Conservation (phyloP, 129 eudicot species). For the Saposhnikovia divaricata region DNA sequence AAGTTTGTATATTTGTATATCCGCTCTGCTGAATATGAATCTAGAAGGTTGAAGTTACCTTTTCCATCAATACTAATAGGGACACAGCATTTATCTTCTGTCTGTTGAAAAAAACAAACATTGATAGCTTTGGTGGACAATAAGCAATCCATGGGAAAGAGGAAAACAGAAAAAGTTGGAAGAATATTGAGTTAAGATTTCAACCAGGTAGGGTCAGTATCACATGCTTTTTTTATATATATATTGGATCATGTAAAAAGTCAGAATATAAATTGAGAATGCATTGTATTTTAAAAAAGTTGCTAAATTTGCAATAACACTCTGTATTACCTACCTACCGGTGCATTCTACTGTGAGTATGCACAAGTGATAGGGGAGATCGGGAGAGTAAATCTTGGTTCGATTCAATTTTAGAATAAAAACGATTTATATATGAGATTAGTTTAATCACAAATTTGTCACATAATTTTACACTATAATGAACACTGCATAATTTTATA, state of each 20-base stretch:
- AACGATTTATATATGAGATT: too few species aligned
- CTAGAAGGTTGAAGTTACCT: background rate
- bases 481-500: too few species aligned
- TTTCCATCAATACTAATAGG: background rate
- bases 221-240: slow-evolving; percentile 3
- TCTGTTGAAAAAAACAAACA: slow-evolving; percentile 15
- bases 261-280: slow-evolving; percentile 8
- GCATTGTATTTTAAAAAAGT: background rate
- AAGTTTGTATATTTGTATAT: background rate
- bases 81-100: background rate
- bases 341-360: too few species aligned
- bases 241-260: slow-evolving; percentile 4
- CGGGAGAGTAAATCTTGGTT: too few species aligned
- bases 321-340: too few species aligned
- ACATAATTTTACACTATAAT: too few species aligned
- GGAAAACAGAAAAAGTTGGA: background rate
- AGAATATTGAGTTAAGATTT: background rate
- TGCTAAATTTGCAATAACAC: too few species aligned
- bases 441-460: too few species aligned
- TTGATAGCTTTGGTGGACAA: slow-evolving; percentile 3
- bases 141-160: background rate
- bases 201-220: slow-evolving; percentile 18
- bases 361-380: too few species aligned
- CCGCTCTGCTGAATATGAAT: background rate
- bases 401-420: too few species aligned